A percentile compares a stretch with the other conserved stretches of the same genome.
These are phyloP conservation scores for Calcarisporium arbuscula DNA, from an alignment of 2,329 filamentous ascomycete genomes.

Conservation along the genomic window DNA sequence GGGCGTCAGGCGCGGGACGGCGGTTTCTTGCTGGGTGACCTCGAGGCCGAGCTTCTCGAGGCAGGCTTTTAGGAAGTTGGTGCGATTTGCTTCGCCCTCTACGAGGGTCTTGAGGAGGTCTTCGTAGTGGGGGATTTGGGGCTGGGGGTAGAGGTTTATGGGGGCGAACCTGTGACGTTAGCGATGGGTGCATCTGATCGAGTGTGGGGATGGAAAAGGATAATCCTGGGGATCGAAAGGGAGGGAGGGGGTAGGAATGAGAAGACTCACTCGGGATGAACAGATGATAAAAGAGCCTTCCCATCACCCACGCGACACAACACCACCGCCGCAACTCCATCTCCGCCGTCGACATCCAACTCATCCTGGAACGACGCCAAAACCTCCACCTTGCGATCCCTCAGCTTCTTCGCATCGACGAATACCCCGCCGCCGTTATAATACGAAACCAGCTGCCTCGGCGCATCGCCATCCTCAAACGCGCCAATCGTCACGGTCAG, in stretches of 20 bases:
- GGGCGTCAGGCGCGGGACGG: constrained; percentile 72
- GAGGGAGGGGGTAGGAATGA: neutral
- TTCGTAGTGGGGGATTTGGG: constrained; percentile 62
- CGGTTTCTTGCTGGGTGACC: constrained; percentile 61
- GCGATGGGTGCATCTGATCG: too few relatives aligned
- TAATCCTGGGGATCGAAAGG: too few relatives aligned
- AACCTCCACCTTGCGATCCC: constrained; percentile 64
- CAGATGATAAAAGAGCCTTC: constrained; percentile 71
- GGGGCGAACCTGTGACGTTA: constrained; percentile 65
- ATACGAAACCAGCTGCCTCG: constrained; percentile 76
- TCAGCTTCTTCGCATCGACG: constrained; percentile 63
- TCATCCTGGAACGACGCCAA: constrained; percentile 73
- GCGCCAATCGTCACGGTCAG: constrained; percentile 58
- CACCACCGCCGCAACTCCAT: constrained; percentile 70
- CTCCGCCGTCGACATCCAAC: constrained; percentile 69
- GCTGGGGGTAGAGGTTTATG: constrained; percentile 64
- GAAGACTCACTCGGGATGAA: constrained; percentile 73
- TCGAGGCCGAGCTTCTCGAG: constrained; percentile 76
- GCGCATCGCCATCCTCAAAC: constrained; percentile 47
- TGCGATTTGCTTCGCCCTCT: constrained; percentile 62
- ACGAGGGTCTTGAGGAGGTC: constrained; percentile 62
- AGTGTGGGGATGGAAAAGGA: too few relatives aligned
- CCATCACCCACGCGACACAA: constrained; percentile 80
- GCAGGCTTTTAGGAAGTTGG: constrained; percentile 72
- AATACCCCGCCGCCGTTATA: constrained; percentile 96